phyloP scores from a whole-genome alignment of 371 early-diverging fungal genomes.

The Mucor irregularis region DNA sequence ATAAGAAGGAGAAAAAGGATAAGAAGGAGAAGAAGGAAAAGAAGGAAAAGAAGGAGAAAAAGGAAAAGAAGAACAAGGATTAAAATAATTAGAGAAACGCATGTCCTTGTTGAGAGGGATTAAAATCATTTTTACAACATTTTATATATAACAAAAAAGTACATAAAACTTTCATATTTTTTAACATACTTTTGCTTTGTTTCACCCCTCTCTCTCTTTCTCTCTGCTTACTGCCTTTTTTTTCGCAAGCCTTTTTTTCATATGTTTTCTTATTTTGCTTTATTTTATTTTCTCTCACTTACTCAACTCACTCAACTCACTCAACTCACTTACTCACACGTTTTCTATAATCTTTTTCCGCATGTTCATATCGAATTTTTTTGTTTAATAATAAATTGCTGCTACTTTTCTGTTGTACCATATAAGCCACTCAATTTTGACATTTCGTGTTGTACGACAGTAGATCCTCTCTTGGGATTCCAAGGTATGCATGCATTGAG shows the following conservation, averaged over 20 bases:
- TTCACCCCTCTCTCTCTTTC: no score
- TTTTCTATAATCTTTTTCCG: not conserved
- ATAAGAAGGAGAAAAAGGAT: slow-evolving; percentile 53
- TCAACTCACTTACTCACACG: slow-evolving; percentile 3
- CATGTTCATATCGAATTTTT: slow-evolving; percentile 12
- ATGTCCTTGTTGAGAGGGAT: no score
- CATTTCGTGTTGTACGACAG: not conserved
- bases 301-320: not conserved
- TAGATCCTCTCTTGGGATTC: no score
- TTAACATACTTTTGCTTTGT: no score
- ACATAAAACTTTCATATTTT: not conserved
- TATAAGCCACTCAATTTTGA: not conserved
- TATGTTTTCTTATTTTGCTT: not conserved
- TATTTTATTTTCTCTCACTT: not conserved
- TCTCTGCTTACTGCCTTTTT: no score
- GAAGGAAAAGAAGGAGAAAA: slow-evolving; percentile 59
- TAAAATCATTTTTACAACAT: no score
- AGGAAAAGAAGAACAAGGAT: slow-evolving; percentile 48
- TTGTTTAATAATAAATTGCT: slow-evolving; percentile 1
- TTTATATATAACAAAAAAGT: slow-evolving; percentile 5
- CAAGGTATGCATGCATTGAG: no score
- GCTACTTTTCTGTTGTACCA: not conserved
- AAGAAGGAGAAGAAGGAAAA: slow-evolving; percentile 55
- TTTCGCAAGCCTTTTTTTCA: not conserved
- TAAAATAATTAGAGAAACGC: slow-evolving; percentile 12